Percentiles rank a stretch among this genome's conserved stretches.
Evolutionary conservation across 805 yeast genomes (phyloP).

Genomic region (Starmera pachycereana): DNA sequence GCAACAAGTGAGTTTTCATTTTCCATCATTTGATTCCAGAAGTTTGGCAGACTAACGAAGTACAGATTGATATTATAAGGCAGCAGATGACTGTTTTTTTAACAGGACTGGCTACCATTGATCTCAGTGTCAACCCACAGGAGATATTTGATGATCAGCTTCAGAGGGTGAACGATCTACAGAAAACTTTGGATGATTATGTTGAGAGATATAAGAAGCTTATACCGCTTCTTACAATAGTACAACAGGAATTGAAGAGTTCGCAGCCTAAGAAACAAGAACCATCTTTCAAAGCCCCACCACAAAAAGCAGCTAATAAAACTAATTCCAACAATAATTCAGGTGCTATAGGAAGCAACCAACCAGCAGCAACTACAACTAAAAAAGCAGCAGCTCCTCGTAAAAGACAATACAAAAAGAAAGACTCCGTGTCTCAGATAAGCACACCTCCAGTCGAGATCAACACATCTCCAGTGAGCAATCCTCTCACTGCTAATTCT

Average conservation of each 20-base stretch:
- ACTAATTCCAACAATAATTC: neutral
- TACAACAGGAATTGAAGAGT: conserved; percentile 37
- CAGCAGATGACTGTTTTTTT: conserved; percentile 30
- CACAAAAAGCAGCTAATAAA: neutral
- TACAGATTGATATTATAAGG: conserved; percentile 21
- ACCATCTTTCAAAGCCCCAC: conserved; percentile 51
- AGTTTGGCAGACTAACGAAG: conserved; percentile 1
- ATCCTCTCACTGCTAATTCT: neutral
- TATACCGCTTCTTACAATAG: conserved; percentile 35
- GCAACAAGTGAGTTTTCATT: conserved; percentile 13
- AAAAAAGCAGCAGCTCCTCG: conserved; percentile 6
- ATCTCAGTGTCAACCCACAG: conserved; percentile 18
- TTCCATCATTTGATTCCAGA: too few relatives aligned
- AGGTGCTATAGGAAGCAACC: neutral
- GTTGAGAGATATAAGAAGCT: conserved; percentile 35
- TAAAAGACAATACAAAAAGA: conserved; percentile 16
- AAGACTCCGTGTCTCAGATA: conserved; percentile 28
- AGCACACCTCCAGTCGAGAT: conserved; percentile 58
- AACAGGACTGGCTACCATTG: conserved; percentile 29
- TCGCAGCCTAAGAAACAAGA: conserved; percentile 54
- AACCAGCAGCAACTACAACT: conserved; percentile 4
- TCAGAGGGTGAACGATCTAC: conserved; percentile 23
- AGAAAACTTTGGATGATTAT: conserved; percentile 31
- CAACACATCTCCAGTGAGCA: neutral
- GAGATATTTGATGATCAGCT: conserved; percentile 22